A percentile compares a stretch with the other conserved stretches of the same genome.
Evolutionary conservation across 2,329 filamentous ascomycete species (phyloP).

Genomic region (Bipolaris zeicola): DNA sequence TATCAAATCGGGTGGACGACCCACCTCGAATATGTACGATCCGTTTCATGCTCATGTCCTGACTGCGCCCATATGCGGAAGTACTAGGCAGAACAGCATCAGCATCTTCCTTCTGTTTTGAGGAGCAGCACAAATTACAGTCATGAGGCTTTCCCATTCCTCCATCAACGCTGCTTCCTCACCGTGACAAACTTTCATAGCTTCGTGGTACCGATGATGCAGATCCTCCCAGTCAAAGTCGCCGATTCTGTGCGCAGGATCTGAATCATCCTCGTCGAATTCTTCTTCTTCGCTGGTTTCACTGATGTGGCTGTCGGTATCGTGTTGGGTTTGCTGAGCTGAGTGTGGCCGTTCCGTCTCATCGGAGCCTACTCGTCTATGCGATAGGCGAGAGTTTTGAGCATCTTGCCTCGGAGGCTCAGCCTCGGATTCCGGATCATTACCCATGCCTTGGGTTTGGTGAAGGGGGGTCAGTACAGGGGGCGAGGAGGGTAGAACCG

Average conservation of each 20-base stretch:
- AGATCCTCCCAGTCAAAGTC: constrained; percentile 80
- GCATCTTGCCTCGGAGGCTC: constrained; percentile 19
- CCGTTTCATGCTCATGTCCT: constrained; percentile 73
- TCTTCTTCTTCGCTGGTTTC: constrained; percentile 12
- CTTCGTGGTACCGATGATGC: constrained; percentile 69
- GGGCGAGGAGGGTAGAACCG: constrained; percentile 25
- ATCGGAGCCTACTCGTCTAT: constrained; percentile 23
- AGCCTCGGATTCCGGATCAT: constrained; percentile 8
- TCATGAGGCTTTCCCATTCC: constrained; percentile 63
- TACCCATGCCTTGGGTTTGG: constrained; percentile 23
- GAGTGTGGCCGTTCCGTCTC: constrained; percentile 38
- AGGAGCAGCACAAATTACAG: constrained; percentile 29
- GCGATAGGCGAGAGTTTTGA: constrained; percentile 8
- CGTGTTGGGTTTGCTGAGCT: constrained; percentile 25
- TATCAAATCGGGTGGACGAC: neutral
- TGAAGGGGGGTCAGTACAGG: constrained; percentile 7
- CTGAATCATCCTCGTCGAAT: constrained; percentile 26
- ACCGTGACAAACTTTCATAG: constrained; percentile 66
- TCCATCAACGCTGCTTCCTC: constrained; percentile 69
- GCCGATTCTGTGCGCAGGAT: constrained; percentile 50
- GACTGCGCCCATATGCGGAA: constrained; percentile 80
- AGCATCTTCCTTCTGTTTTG: constrained; percentile 5
- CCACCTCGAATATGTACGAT: constrained; percentile 77
- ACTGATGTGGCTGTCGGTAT: constrained; percentile 16
- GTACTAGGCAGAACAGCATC: constrained; percentile 59